Evolutionary conservation across 768 basidiomycete species (phyloP), one percentile per base, ranked within the genome.

Genomic region (Austroboletus festivus): DNA sequence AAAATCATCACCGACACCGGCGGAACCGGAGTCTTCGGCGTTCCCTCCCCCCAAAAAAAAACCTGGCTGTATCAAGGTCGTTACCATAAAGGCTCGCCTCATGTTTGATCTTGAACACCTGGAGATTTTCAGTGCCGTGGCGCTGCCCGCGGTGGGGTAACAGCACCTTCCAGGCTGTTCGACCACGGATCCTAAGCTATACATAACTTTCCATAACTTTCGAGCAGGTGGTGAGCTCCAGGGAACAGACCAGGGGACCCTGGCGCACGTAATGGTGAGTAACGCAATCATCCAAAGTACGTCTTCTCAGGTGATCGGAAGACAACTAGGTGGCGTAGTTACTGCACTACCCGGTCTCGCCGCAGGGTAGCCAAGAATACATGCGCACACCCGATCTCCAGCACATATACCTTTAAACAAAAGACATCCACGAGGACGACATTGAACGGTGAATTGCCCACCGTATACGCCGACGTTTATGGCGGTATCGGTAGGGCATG

Each of bases 51-150:
- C 11, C 18, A 34, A 40, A 31, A 42, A 37, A 24, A 44, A 46
- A 26, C 18, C 22, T 26, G 18, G 45, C 40, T 20, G 18, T 46
- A 39, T 33, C 39, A 50, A 9, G 20, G 20, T 19, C 20, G 40
- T 34, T 22, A 18, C 31, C 31, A 33, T 33, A 33, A 33, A 7
- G 4, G 19, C 31, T n/a, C 4, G 31, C 48, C 47, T 37, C 46
- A 24, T 52, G 48, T 42, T 10, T 4, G 6, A 18, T 31, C n/a
- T n/a, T n/a, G n/a, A n/a, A n/a, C n/a, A 18, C 26, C 31, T 28
- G 31, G 20, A 34, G 28, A 21, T n/a, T 23, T 26, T 52, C 52
- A 61, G 54, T 10, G 52, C 31, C 31, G 31, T 61, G 56, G 50
- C 48, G 52, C 35, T 18, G 26, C 42, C 10, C 31, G 4, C 31